Evolutionary conservation across 192 early-diverging fungal species (phyloP).

Genomic region (Backusella australiensis): DNA sequence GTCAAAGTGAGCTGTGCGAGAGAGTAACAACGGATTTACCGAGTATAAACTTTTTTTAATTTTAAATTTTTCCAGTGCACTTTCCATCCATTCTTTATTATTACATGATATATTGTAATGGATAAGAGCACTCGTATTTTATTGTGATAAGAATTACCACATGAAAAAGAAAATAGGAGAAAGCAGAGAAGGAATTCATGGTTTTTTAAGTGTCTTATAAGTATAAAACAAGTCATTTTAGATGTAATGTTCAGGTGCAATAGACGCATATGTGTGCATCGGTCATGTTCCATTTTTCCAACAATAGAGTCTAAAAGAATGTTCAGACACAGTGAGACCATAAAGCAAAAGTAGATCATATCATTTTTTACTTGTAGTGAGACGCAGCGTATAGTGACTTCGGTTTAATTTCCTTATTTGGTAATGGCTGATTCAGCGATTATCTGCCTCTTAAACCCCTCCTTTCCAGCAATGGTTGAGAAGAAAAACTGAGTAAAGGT

Average conservation of each 20-base stretch:
- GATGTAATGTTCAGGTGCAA: neutral
- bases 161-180: too few species aligned
- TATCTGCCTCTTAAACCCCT: neutral
- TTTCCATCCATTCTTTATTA: neutral
- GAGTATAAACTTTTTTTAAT: neutral
- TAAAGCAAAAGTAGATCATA: neutral
- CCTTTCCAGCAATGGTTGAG: neutral
- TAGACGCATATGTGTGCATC: neutral
- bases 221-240: neutral
- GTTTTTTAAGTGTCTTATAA: neutral
- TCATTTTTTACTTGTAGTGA: neutral
- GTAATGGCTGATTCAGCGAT: neutral
- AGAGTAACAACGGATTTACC: neutral
- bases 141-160: too few species aligned
- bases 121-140: too few species aligned
- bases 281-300: neutral
- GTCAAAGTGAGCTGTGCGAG: neutral
- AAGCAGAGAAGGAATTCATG: too few species aligned
- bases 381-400: neutral
- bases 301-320: neutral
- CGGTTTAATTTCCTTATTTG: neutral
- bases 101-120: too few species aligned
- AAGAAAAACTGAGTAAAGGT: slow-evolving; percentile 7
- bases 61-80: neutral
- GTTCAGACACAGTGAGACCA: slow-evolving; percentile 2